Evolutionary conservation across 768 basidiomycete species (phyloP).

Genomic region (Boletus insuetus): DNA sequence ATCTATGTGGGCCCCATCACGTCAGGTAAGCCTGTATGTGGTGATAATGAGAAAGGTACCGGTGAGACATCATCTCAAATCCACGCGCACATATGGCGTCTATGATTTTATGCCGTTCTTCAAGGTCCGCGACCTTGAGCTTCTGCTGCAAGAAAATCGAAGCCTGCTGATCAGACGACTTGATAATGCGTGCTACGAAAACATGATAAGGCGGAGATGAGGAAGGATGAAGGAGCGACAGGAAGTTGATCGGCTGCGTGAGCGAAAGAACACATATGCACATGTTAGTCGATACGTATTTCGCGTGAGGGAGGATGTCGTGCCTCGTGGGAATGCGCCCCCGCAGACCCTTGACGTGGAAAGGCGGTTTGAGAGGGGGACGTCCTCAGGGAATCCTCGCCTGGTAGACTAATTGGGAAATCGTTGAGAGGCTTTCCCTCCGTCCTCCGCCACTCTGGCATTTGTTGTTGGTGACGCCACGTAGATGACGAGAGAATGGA

Average conservation of each 20-base stretch:
- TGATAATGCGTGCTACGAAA: conserved; percentile 84
- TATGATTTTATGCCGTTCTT: conserved; percentile 79
- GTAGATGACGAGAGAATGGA: conserved; percentile 10
- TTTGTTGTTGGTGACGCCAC: conserved; percentile 30
- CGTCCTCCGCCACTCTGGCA: conserved; percentile 44
- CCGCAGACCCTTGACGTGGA: conserved; percentile 26
- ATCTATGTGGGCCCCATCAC: conserved; percentile 42
- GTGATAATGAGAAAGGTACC: conserved; percentile 38
- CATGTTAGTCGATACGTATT: conserved; percentile 13
- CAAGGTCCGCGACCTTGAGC: conserved; percentile 77
- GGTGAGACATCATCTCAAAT: conserved; percentile 91
- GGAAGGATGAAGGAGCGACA: conserved; percentile 80
- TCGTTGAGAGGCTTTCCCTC: conserved; percentile 30
- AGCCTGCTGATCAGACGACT: conserved; percentile 86
- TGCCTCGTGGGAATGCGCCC: conserved; percentile 51
- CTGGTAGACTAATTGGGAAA: conserved; percentile 21
- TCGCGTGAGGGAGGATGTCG: conserved; percentile 14
- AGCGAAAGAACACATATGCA: conserved; percentile 9
- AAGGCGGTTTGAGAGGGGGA: conserved; percentile 28
- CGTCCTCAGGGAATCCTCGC: conserved; percentile 29
- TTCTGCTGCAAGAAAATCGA: conserved; percentile 91
- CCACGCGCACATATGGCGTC: conserved; percentile 83
- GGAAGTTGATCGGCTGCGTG: conserved; percentile 80
- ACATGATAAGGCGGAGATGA: conserved; percentile 80
- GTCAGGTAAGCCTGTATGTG: conserved; percentile 2